phyloP scores from a whole-genome alignment of 1,284 basidiomycete genomes.

The Grifola frondosa region DNA sequence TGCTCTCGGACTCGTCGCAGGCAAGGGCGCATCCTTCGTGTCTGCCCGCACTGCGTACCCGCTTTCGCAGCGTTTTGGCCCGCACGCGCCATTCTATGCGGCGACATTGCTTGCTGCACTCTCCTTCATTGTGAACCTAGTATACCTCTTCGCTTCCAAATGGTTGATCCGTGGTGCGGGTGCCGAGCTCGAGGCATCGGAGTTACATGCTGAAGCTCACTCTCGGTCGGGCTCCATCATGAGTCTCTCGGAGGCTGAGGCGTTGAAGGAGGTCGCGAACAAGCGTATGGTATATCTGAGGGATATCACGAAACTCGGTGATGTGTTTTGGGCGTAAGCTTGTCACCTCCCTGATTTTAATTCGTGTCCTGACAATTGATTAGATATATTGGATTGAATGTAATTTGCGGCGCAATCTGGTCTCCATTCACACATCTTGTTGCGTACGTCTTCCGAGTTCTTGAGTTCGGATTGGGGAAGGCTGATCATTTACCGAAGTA shows the following conservation, averaged over 20 bases:
- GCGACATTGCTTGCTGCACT: slow-evolving; percentile 60
- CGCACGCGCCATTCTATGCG: slow-evolving; percentile 74
- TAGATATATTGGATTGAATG: slow-evolving; percentile 68
- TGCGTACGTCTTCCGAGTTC: slow-evolving; percentile 56
- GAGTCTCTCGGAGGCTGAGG: slow-evolving; percentile 56
- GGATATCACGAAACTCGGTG: slow-evolving; percentile 66
- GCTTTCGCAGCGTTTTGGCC: slow-evolving; percentile 65
- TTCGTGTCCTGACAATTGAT: slow-evolving; percentile 4
- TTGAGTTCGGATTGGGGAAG: too few species aligned
- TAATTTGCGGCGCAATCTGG: slow-evolving; percentile 79
- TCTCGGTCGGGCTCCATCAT: slow-evolving; percentile 37
- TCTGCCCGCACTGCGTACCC: slow-evolving; percentile 76
- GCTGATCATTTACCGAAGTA: slow-evolving; percentile 50
- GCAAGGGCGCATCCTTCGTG: slow-evolving; percentile 74
- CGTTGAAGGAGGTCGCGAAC: slow-evolving; percentile 62
- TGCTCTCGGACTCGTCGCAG: slow-evolving; percentile 76
- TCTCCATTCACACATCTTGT: slow-evolving; percentile 76
- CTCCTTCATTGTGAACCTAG: slow-evolving; percentile 66
- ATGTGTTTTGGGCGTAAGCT: slow-evolving; percentile 77
- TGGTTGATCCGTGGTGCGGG: slow-evolving; percentile 61
- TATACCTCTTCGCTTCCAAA: slow-evolving; percentile 62
- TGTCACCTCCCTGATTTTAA: background rate
- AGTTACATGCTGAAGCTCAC: slow-evolving; percentile 52
- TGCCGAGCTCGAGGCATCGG: slow-evolving; percentile 63
- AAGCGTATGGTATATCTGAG: slow-evolving; percentile 60